These are phyloP conservation scores for Kodamaea derodonti DNA, from an alignment of 1,139 yeast species.

Conservation along the genomic window DNA sequence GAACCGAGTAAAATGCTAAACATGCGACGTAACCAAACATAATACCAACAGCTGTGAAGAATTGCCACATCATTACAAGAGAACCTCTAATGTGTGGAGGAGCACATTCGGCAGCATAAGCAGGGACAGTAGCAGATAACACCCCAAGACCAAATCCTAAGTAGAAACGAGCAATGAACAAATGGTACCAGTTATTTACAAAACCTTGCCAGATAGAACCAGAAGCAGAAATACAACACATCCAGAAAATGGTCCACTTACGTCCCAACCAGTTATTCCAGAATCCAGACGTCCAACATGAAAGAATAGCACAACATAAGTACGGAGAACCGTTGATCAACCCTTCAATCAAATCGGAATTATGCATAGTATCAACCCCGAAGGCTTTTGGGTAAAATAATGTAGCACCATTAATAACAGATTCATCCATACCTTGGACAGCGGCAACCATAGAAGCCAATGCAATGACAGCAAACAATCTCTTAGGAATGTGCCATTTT, in stretches of 20 bases:
- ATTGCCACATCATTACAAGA: conserved; percentile 84
- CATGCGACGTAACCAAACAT: conserved; percentile 75
- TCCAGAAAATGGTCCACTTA: conserved; percentile 67
- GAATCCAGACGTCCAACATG: conserved; percentile 73
- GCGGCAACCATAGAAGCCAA: conserved; percentile 87
- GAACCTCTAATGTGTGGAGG: conserved; percentile 79
- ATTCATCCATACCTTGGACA: conserved; percentile 90
- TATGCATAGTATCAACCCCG: conserved; percentile 33
- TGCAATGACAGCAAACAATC: conserved; percentile 59
- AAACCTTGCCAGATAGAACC: conserved; percentile 80
- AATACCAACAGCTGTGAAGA: conserved; percentile 84
- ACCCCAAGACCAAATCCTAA: conserved; percentile 82
- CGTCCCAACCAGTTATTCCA: conserved; percentile 64
- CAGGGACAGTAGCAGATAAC: conserved; percentile 80
- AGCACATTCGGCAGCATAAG: conserved; percentile 76
- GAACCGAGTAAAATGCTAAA: conserved; percentile 49
- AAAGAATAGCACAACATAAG: conserved; percentile 63
- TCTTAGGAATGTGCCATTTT: conserved; percentile 61
- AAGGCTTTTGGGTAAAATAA: conserved; percentile 58
- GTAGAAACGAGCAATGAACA: conserved; percentile 67
- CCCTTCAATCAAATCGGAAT: conserved; percentile 69
- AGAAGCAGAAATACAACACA: conserved; percentile 61
- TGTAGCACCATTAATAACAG: conserved; percentile 82
- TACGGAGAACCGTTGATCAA: conserved; percentile 81
- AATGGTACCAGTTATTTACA: conserved; percentile 69